Evolutionary conservation across 177 flowering plant genomes (phyloP), one percentile per base, ranked within the genome.

Genomic region (Vitis hybrid): DNA sequence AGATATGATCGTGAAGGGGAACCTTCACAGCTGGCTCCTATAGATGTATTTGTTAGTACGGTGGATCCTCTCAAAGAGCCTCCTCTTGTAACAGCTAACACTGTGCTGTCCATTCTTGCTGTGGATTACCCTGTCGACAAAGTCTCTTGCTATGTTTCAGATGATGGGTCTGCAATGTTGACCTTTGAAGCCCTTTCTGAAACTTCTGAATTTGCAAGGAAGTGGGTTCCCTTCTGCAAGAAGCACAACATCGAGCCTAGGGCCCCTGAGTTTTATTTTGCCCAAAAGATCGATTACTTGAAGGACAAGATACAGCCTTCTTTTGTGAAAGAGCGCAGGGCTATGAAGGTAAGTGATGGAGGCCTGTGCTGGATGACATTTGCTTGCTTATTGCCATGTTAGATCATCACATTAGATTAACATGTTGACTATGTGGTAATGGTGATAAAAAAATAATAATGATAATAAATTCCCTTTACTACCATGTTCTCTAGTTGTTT

Each of bases 171-270:
- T 2, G 98, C 99, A 51, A 94, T 95, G 99, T 77, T 95, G 69
- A 89, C 97, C 8, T 96, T 96, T 84, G 99, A 96, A 80, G 68
- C 97, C 65, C 94, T 96, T 17, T 89, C 98, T 22, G 98, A 94
- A 76, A 96, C 99, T 55, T 86, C 99, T 1, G 99, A 96, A 71
- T 96, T 96, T 89, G 99, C 99, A 31, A 87, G 89, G 79, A 92
- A 88, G 80, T 96, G 99, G 99, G 99, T 96, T 11, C 99, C 99
- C 5, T 96, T 96, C 75, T 96, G 99, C 87, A 96, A 91, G 88
- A 96, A 96, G 84, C 88, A 88, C 78, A 83, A 73, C 64, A 95
- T 95, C 67, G 99, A 95, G 75, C 99, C 99, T n/a, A 82, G 99
- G 76, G 99, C 99, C 66, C 99, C 99, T 57, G 99, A 95, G 60